Evolutionary conservation across 176 grass and related monocot genomes (phyloP).

Genomic region (Carex parvula): DNA sequence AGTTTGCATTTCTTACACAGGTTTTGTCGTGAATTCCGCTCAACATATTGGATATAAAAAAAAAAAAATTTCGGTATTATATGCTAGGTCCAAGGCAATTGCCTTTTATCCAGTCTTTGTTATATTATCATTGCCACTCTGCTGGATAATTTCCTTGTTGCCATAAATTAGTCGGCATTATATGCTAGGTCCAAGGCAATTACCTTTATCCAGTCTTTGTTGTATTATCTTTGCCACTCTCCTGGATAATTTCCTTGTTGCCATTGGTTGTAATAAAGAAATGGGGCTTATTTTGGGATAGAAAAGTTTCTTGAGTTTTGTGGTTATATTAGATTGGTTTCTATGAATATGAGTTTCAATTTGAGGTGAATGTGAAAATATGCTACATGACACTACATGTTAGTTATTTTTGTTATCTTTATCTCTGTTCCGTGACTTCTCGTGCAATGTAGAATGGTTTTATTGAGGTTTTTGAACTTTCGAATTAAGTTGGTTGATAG

Average conservation of each 20-base stretch:
- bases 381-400: background rate
- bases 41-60: background rate
- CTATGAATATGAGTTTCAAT: background rate
- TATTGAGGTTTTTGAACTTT: background rate
- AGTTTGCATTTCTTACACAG: background rate
- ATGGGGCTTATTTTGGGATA: background rate
- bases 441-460: background rate
- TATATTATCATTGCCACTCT: too few relatives aligned
- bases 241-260: constrained; percentile 25
- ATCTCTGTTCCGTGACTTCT: background rate
- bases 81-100: too few relatives aligned
- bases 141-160: too few relatives aligned
- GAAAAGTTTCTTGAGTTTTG: background rate
- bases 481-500: background rate
- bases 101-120: too few relatives aligned
- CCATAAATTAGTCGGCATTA: background rate
- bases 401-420: background rate
- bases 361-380: background rate
- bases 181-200: constrained; percentile 18
- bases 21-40: background rate
- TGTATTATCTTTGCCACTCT: constrained; percentile 5
- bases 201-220: constrained; percentile 25
- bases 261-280: constrained; percentile 23
- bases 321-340: background rate
- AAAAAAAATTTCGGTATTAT: background rate